phyloP scores from a whole-genome alignment of 352 stramenopile species.

The Globisporangium megalacanthum region DNA sequence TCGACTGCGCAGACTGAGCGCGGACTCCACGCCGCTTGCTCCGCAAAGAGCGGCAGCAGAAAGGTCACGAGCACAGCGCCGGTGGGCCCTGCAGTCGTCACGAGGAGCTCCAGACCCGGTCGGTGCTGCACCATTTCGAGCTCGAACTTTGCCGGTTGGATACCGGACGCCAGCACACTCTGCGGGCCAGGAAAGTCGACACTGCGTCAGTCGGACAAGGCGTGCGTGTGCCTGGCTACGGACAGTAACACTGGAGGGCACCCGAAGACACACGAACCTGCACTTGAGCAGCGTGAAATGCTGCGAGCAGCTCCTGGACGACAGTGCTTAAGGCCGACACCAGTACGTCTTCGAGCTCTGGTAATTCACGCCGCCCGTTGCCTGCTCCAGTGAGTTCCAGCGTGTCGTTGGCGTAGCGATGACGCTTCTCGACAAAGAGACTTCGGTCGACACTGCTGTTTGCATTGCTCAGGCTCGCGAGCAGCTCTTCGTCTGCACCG shows the following conservation, averaged over 20 bases:
- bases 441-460: too few relatives aligned
- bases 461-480: too few relatives aligned
- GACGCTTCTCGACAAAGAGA: too few relatives aligned
- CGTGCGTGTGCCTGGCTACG: too few relatives aligned
- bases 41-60: slow-evolving; percentile 26
- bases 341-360: background rate
- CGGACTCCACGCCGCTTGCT: slow-evolving; percentile 17
- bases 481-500: too few relatives aligned
- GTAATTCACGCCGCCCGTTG: too few relatives aligned
- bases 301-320: slow-evolving; percentile 3
- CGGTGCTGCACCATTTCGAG: slow-evolving; percentile 38
- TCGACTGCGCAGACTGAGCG: slow-evolving; percentile 8
- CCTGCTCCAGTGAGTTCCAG: too few relatives aligned
- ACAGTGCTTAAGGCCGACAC: background rate
- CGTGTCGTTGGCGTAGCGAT: too few relatives aligned
- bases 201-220: background rate
- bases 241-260: background rate
- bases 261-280: slow-evolving; percentile 2
- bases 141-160: slow-evolving; percentile 31
- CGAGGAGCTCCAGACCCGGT: slow-evolving; percentile 24
- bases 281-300: slow-evolving; percentile 6
- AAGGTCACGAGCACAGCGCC: slow-evolving; percentile 19
- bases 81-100: slow-evolving; percentile 4
- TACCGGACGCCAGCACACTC: slow-evolving; percentile 4
- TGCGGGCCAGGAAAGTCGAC: background rate